Evolutionary conservation across 345 rosid species (phyloP).

Genomic region (Salix koriyanagi): DNA sequence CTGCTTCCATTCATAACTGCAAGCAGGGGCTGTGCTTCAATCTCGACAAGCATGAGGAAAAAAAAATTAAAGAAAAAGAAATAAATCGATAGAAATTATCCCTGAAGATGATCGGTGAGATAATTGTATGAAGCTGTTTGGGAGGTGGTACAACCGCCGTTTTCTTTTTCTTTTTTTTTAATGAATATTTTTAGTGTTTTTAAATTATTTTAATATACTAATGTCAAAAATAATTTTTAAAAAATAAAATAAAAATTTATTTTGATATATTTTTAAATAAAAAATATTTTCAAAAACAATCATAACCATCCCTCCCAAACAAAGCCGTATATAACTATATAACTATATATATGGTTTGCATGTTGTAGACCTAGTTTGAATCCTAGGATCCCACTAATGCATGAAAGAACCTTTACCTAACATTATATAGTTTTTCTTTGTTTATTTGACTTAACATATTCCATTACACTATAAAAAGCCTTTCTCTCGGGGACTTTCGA

Average conservation of each 20-base stretch:
- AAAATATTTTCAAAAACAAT: too few relatives aligned
- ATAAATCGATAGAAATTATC: background rate
- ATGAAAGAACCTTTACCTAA: background rate
- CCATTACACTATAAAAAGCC: background rate
- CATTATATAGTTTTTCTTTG: too few relatives aligned
- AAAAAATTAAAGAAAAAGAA: background rate
- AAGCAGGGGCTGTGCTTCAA: slow-evolving; percentile 36
- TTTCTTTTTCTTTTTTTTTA: too few relatives aligned
- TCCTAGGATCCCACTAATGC: background rate
- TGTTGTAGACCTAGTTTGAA: background rate
- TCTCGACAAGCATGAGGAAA: background rate
- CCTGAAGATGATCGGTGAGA: background rate
- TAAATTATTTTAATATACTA: too few relatives aligned
- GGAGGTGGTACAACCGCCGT: too few relatives aligned
- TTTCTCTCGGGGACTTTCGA: background rate
- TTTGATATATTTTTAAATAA: too few relatives aligned
- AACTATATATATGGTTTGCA: background rate
- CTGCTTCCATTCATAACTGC: too few relatives aligned
- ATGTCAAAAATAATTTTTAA: too few relatives aligned
- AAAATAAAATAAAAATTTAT: too few relatives aligned
- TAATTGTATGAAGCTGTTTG: background rate
- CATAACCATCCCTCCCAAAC: too few relatives aligned
- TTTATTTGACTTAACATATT: background rate
- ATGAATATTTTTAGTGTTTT: too few relatives aligned
- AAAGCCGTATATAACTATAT: too few relatives aligned